phyloP scores from a whole-genome alignment of 1,284 basidiomycete genomes.

The Xerocomus amazonicus region DNA sequence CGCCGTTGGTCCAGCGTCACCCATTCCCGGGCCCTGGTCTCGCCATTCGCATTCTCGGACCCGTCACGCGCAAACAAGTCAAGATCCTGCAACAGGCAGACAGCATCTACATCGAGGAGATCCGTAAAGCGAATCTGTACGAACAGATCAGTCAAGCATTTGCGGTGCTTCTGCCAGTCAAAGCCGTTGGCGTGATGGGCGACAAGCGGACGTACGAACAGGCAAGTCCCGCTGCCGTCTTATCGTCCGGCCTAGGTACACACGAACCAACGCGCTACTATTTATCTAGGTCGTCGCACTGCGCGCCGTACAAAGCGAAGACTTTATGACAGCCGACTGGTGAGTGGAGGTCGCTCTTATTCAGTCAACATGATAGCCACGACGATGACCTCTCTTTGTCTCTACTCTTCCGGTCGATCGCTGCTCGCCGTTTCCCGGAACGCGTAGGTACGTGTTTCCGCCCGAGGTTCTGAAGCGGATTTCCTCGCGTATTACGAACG shows the following conservation, averaged over 20 bases:
- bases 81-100: constrained; percentile 94
- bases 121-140: constrained; percentile 89
- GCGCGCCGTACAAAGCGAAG: constrained; percentile 89
- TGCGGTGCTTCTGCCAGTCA: constrained; percentile 94
- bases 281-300: constrained; percentile 72
- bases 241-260: too few relatives aligned
- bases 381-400: constrained; percentile 5
- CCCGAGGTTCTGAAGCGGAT: constrained; percentile 86
- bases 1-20: constrained; percentile 91
- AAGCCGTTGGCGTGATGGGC: constrained; percentile 97
- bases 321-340: constrained; percentile 99
- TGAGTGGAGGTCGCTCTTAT: constrained; percentile 25
- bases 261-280: not conserved
- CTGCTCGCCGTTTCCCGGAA: too few relatives aligned
- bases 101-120: constrained; percentile 97
- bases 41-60: constrained; percentile 97
- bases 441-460: constrained; percentile 87
- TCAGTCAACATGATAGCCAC: not conserved
- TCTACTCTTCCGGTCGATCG: too few relatives aligned
- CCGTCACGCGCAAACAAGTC: constrained; percentile 92
- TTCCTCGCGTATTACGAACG: constrained; percentile 97
- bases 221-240: constrained; percentile 39
- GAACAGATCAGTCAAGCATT: constrained; percentile 97
- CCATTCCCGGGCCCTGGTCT: constrained; percentile 99
- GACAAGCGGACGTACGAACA: constrained; percentile 98